A percentile compares a stretch with the other conserved stretches of the same genome.
Evolutionary conservation across 2,329 filamentous ascomycete species (phyloP).

Genomic region (Apiospora kogelbergensis): DNA sequence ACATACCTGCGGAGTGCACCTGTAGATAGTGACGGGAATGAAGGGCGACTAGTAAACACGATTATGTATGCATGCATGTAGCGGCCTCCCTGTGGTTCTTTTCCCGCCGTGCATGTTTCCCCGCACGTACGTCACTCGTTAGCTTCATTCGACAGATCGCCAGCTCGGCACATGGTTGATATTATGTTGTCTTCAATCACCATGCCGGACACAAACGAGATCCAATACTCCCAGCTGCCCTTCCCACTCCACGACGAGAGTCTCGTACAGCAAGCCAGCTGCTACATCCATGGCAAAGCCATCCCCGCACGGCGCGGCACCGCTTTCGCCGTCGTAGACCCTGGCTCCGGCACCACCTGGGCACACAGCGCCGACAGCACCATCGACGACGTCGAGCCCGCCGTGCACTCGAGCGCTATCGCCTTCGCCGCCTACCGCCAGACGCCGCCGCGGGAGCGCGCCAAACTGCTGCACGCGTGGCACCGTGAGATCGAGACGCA

Average conservation of each 20-base stretch:
- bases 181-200: not conserved
- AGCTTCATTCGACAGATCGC: not conserved
- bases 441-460: constrained; percentile 35
- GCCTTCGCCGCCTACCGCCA: constrained; percentile 40
- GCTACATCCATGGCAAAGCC: constrained; percentile 49
- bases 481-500: constrained; percentile 13
- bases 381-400: constrained; percentile 38
- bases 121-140: not conserved
- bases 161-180: not conserved
- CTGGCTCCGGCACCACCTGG: constrained; percentile 50
- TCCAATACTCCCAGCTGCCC: constrained; percentile 15
- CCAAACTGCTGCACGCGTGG: constrained; percentile 18
- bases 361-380: constrained; percentile 49
- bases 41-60: too few relatives aligned
- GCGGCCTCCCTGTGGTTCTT: too few relatives aligned
- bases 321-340: constrained; percentile 54
- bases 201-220: not conserved
- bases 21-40: too few relatives aligned
- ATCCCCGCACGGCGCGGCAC: constrained; percentile 43
- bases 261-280: constrained; percentile 46
- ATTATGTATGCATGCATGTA: too few relatives aligned
- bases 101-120: too few relatives aligned
- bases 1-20: too few relatives aligned
- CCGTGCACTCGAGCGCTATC: constrained; percentile 34
- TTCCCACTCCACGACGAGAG: constrained; percentile 46